Evolutionary conservation across 345 rosid species (phyloP).

Genomic region (Physaria fendleri): DNA sequence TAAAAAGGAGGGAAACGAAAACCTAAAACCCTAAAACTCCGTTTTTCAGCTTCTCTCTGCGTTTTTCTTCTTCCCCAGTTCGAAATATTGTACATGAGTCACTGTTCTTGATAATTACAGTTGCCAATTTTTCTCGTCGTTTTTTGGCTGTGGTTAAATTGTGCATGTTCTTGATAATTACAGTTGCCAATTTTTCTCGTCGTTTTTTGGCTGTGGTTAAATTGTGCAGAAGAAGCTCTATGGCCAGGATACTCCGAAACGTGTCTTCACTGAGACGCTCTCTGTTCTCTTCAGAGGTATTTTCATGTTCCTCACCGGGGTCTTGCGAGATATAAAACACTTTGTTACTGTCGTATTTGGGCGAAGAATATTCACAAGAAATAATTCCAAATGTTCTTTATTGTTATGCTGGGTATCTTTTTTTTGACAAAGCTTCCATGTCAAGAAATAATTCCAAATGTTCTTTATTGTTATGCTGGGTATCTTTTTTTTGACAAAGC

Average conservation of each 20-base stretch:
- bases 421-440: neutral
- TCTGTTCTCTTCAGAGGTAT: constrained; percentile 40
- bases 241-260: constrained; percentile 62
- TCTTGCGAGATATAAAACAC: neutral
- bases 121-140: no score
- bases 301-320: constrained; percentile 12
- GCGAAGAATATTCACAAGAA: neutral
- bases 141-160: neutral
- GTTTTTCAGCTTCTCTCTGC: neutral
- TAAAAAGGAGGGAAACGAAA: constrained; percentile 34
- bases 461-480: neutral
- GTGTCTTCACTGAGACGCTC: constrained; percentile 36
- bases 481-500: neutral
- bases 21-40: constrained; percentile 27
- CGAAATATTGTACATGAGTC: no score
- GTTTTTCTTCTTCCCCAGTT: neutral
- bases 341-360: constrained; percentile 2
- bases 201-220: neutral
- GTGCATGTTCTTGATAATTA: no score
- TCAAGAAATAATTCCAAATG: no score
- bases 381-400: neutral
- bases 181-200: no score
- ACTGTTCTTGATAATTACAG: no score
- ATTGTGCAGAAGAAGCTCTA: constrained; percentile 10
- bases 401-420: neutral